Conservation (phyloP, 108 stramenopile species). For the Cyclotella kingstonii region DNA sequence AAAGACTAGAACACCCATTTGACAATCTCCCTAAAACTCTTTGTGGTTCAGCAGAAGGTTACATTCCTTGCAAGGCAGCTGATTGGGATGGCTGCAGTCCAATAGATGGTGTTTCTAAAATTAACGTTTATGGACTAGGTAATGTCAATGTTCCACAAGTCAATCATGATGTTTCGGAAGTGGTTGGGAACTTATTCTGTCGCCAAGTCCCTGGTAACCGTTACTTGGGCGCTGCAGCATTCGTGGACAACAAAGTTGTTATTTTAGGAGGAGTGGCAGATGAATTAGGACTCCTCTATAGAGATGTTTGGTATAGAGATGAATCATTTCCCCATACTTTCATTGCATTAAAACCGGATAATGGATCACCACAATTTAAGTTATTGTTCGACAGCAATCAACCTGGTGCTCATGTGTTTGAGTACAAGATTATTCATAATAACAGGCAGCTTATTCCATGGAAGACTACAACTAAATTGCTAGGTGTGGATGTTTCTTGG, state of each 20-base stretch:
- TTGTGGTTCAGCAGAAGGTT: constrained; percentile 34
- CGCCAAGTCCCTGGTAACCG: constrained; percentile 31
- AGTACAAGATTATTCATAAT: constrained; percentile 69
- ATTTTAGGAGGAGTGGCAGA: constrained; percentile 42
- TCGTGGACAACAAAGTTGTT: constrained; percentile 38
- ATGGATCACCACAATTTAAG: constrained; percentile 37
- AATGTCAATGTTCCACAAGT: constrained; percentile 35
- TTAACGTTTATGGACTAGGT: constrained; percentile 51
- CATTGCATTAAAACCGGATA: constrained; percentile 47
- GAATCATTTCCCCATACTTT: constrained; percentile 60
- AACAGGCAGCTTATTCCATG: constrained; percentile 54
- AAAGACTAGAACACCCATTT: background rate
- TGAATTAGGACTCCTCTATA: constrained; percentile 16
- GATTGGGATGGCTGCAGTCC: constrained; percentile 60
- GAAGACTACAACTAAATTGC: constrained; percentile 45
- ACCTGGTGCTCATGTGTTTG: constrained; percentile 55
- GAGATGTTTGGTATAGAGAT: constrained; percentile 79
- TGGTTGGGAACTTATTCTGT: constrained; percentile 48
- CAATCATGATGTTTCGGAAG: constrained; percentile 21
- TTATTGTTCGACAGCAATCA: constrained; percentile 51
- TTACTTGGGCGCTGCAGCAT: constrained; percentile 33
- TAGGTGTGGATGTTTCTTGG: constrained; percentile 56
- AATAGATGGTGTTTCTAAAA: constrained; percentile 16
- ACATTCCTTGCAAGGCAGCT: constrained; percentile 24
- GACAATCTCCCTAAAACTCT: background rate